Percentiles rank a stretch among this genome's conserved stretches.
phyloP scores from a whole-genome alignment of 805 yeast genomes.

The Brettanomyces anomalus region DNA sequence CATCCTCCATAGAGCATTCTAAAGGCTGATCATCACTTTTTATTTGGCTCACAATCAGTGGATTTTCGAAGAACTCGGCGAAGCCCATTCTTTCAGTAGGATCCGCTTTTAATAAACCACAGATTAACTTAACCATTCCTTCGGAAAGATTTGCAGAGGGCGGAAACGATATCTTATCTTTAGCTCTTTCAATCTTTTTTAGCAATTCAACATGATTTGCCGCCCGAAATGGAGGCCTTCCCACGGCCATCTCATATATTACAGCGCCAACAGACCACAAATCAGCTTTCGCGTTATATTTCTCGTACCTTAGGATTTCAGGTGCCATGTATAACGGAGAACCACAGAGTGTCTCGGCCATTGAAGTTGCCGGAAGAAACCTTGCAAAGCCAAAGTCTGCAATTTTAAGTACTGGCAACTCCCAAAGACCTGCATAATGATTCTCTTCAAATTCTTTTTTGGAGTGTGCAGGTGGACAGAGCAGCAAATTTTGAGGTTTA shows the following conservation, averaged over 20 bases:
- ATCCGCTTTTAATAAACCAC: constrained; percentile 68
- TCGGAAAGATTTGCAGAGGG: constrained; percentile 52
- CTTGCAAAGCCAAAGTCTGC: constrained; percentile 99
- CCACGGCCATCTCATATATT: constrained; percentile 88
- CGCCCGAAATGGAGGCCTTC: constrained; percentile 95
- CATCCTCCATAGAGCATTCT: constrained; percentile 62
- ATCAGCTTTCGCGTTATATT: constrained; percentile 95
- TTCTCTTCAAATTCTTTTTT: constrained; percentile 45
- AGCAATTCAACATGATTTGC: constrained; percentile 85
- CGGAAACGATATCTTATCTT: constrained; percentile 75
- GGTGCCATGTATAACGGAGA: constrained; percentile 99
- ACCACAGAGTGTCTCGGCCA: constrained; percentile 97
- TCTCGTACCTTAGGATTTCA: constrained; percentile 87
- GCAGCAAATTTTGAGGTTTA: constrained; percentile 81
- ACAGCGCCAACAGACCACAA: constrained; percentile 98
- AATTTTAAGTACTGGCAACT: constrained; percentile 80
- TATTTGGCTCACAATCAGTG: constrained; percentile 43
- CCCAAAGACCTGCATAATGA: constrained; percentile 73
- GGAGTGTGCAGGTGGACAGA: constrained; percentile 75
- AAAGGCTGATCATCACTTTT: constrained; percentile 47
- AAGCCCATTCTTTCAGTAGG: constrained; percentile 87
- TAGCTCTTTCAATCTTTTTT: constrained; percentile 74
- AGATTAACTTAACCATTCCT: constrained; percentile 60
- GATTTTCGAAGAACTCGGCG: constrained; percentile 75
- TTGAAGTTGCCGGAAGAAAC: constrained; percentile 81